Conservation (phyloP, 306 rosid genomes). For the Pueraria montana region DNA sequence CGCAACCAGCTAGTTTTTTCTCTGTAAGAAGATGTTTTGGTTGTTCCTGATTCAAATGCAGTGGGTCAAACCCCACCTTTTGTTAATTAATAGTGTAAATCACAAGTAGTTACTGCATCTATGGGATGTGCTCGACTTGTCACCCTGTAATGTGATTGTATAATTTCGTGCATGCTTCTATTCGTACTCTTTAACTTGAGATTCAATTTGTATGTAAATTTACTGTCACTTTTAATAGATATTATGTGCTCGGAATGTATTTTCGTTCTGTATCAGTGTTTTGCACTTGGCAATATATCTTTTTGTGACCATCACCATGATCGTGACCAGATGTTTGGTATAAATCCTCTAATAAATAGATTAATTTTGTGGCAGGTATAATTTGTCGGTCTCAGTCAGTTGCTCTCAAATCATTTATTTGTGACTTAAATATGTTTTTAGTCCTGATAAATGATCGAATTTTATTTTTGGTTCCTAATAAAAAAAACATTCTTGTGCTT, state of each 20-base stretch:
- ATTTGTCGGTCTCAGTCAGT: no score
- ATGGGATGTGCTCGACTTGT: slow-evolving; percentile 13
- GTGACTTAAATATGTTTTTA: no score
- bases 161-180: slow-evolving; percentile 7
- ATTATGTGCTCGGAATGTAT: not conserved
- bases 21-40: slow-evolving; percentile 84
- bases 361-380: no score
- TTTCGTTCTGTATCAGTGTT: not conserved
- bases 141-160: slow-evolving; percentile 18
- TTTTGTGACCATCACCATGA: not conserved
- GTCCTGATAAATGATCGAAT: no score
- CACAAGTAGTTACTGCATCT: slow-evolving; percentile 24
- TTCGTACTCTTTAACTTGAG: slow-evolving; percentile 26
- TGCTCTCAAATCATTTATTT: no score
- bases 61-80: slow-evolving; percentile 25
- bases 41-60: slow-evolving; percentile 62
- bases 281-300: not conserved
- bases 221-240: slow-evolving; percentile 26
- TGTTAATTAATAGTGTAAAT: slow-evolving; percentile 29
- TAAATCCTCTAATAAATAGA: not conserved
- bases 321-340: not conserved
- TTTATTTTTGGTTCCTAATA: no score
- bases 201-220: slow-evolving; percentile 44
- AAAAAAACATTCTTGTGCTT: no score
- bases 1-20: slow-evolving; percentile 59